Base-by-base conservation (phyloP, 192 early-diverging fungal genomes). In the Coemansia sp. region DNA sequence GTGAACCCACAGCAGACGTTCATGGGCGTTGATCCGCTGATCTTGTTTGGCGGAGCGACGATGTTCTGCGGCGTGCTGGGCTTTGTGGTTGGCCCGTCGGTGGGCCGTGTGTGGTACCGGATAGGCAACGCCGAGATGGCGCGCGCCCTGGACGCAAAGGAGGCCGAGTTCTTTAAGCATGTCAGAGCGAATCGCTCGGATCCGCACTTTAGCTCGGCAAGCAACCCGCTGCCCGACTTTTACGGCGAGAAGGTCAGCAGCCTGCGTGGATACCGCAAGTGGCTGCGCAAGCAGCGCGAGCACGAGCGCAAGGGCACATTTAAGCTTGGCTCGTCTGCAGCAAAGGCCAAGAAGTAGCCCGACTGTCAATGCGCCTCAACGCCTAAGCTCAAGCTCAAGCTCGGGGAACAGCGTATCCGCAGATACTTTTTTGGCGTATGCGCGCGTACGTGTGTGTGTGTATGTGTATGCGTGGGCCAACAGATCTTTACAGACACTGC, bases 171-270 rank as follows among this genome's bases (percentile, higher is more conserved):
- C 50, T 85, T 80, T 57, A 67, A 78, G 23, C 85, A 83, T 27
- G 66, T 89, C 28, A 68, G 63, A 46, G 68, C 59, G 22, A 86
- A 90, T 58, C 61, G 87, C 9, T 85, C 85, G 4, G 83, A 87
- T 34, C 81, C 87, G 10, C 61, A 69, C 25, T 64, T 82, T 24
- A 80, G 86, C 50, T 87, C 85, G 8, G 66, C 85, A 7, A 76
- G 80, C 46, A 87, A 90, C 65, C 87, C 86, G 45, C 77, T 92
- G 51, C 92, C 92, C 14, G 90, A 94, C 76, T 95, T 86, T 63
- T 95, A 94, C 55, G 91, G 89, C 33, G 92, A 96, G 55, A 92
- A 90, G 60, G 90, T 97, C 72, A 83, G 84, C 46, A 88, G 85
- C 34, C 82, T 97, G 24, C 35, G 51, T 7, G 89, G 81, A 38